A percentile compares a stretch with the other conserved stretches of the same genome.
These are phyloP conservation scores for Alloteropsis angusta DNA, from an alignment of 202 grass and related monocot genomes.

Conservation along the genomic window DNA sequence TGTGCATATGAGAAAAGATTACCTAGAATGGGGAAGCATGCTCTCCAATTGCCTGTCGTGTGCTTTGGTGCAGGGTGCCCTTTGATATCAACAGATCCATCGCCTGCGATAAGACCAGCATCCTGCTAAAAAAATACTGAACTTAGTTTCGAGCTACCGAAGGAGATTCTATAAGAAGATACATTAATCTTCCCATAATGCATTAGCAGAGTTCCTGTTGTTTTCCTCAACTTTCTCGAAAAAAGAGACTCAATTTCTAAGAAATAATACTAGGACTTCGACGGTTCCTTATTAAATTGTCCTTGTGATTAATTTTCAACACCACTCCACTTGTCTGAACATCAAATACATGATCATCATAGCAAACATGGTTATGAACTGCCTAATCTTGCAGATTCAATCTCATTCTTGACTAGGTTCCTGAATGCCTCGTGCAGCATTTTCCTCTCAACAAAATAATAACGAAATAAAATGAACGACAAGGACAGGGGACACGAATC, in stretches of 20 bases:
- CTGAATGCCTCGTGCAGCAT: background rate
- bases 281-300: background rate
- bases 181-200: background rate
- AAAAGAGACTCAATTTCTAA: background rate
- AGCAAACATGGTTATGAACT: background rate
- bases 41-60: slow-evolving; percentile 48
- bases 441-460: background rate
- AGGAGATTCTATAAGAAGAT: background rate
- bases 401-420: background rate
- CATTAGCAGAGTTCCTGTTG: background rate
- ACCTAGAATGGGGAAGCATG: slow-evolving; percentile 58
- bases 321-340: background rate
- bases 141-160: background rate
- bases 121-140: slow-evolving; percentile 30
- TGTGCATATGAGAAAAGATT: background rate
- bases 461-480: background rate
- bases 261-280: background rate
- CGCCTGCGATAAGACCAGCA: slow-evolving; percentile 30
- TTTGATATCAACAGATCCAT: slow-evolving; percentile 56
- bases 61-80: slow-evolving; percentile 21
- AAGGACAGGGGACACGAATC: background rate
- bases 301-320: background rate
- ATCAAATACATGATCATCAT: background rate
- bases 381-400: background rate
- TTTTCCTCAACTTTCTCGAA: background rate